Percentiles rank a stretch among this genome's conserved stretches.
phyloP scores from a whole-genome alignment of 441 rosid genomes.

The Bocquillonia castaneifolia region DNA sequence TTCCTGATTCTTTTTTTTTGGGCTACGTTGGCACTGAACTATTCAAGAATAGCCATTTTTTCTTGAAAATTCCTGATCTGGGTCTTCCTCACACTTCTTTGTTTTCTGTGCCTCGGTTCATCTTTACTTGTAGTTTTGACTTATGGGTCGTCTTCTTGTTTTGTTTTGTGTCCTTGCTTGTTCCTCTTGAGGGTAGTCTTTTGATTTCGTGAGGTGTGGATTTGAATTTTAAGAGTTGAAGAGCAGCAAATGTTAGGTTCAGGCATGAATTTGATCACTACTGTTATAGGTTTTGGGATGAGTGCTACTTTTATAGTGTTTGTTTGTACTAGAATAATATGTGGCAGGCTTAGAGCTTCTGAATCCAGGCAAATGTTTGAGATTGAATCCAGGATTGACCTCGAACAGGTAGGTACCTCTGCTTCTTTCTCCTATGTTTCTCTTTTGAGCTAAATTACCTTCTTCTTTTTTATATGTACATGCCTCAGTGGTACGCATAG shows the following conservation, averaged over 20 bases:
- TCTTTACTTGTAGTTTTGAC: background rate
- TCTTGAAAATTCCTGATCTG: constrained; percentile 26
- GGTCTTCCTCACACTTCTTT: constrained; percentile 16
- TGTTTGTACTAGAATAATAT: constrained; percentile 53
- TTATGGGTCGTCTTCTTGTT: background rate
- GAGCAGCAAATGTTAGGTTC: constrained; percentile 37
- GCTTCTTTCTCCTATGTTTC: background rate
- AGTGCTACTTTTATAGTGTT: constrained; percentile 58
- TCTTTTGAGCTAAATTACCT: background rate
- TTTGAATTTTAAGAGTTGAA: background rate
- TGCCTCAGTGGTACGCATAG: background rate
- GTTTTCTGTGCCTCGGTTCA: background rate
- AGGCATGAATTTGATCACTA: constrained; percentile 48
- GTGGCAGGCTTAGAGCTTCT: constrained; percentile 43
- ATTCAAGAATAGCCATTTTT: constrained; percentile 13
- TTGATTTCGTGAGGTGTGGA: background rate
- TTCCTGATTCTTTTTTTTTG: background rate
- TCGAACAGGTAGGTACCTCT: constrained; percentile 48
- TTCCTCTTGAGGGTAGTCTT: background rate
- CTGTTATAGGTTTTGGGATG: constrained; percentile 57
- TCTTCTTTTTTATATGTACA: background rate
- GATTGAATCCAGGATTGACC: constrained; percentile 44
- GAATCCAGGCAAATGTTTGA: constrained; percentile 43
- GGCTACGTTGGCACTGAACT: too few species aligned
- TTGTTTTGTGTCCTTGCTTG: background rate